Conservation (phyloP, 176 grass and related monocot species). For the Eragrostis curvula region DNA sequence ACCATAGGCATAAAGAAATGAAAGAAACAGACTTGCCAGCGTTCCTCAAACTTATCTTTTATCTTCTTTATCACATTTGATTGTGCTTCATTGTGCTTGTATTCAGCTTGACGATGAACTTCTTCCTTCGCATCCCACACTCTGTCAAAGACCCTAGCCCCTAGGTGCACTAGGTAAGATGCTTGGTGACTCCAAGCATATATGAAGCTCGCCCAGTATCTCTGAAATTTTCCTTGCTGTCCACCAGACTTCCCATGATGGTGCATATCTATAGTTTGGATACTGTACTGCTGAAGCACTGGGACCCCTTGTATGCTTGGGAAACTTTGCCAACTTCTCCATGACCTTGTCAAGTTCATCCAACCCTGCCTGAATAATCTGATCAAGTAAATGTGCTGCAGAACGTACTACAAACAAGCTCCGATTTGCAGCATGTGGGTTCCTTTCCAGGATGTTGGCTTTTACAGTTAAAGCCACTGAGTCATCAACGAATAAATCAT, state of each 20-base stretch:
- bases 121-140: neutral
- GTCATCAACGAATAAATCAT: slow-evolving; percentile 39
- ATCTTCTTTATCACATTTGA: slow-evolving; percentile 22
- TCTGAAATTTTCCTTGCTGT: slow-evolving; percentile 10
- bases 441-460: slow-evolving; percentile 23
- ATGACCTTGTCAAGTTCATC: slow-evolving; percentile 41
- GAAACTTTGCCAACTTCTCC: slow-evolving; percentile 27
- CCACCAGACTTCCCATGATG: slow-evolving; percentile 23
- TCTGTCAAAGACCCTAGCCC: slow-evolving; percentile 13
- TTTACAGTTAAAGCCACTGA: slow-evolving; percentile 37
- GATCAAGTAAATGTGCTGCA: slow-evolving; percentile 42
- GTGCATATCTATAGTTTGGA: slow-evolving; percentile 38
- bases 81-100: neutral
- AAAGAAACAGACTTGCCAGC: slow-evolving; percentile 35
- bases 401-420: slow-evolving; percentile 45
- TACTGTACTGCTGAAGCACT: slow-evolving; percentile 23
- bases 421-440: neutral
- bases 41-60: slow-evolving; percentile 28
- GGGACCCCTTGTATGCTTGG: neutral
- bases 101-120: neutral
- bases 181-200: neutral
- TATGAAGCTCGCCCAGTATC: slow-evolving; percentile 20
- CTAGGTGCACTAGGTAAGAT: neutral
- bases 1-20: slow-evolving; percentile 28
- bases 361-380: slow-evolving; percentile 45